phyloP scores from a whole-genome alignment of 2,329 filamentous ascomycete species.

The Rhynchosporium agropyri region DNA sequence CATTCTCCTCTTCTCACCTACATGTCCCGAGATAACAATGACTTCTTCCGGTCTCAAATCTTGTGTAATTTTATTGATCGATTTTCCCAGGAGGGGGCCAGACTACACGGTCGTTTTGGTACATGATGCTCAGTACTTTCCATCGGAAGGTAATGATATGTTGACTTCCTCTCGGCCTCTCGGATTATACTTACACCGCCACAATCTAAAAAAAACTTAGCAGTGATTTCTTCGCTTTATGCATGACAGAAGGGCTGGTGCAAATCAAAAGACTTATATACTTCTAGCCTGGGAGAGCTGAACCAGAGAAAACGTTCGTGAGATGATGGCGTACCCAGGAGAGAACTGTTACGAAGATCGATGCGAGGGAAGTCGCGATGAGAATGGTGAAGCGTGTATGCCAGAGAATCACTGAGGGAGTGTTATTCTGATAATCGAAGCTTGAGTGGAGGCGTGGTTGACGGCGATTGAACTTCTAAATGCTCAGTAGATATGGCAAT shows the following conservation, averaged over 20 bases:
- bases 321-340: conserved; percentile 11
- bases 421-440: neutral
- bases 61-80: conserved; percentile 68
- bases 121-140: conserved; percentile 62
- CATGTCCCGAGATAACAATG: conserved; percentile 77
- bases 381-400: neutral
- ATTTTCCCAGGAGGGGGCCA: conserved; percentile 66
- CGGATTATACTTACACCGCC: conserved; percentile 31
- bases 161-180: too few species aligned
- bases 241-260: conserved; percentile 19
- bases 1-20: conserved; percentile 60
- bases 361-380: conserved; percentile 6
- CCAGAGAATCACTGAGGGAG: conserved; percentile 9
- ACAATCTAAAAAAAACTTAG: conserved; percentile 38
- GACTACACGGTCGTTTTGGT: conserved; percentile 68
- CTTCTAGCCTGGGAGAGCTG: conserved; percentile 1
- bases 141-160: conserved; percentile 4
- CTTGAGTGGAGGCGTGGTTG: conserved; percentile 10
- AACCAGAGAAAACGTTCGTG: neutral
- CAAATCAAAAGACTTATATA: too few species aligned
- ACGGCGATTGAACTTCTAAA: neutral
- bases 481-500: neutral
- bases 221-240: conserved; percentile 25
- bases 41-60: conserved; percentile 71
- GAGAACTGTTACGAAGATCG: conserved; percentile 23